Conservation (phyloP, 2,329 filamentous ascomycete species). For the Aaosphaeria pasadenensis region DNA sequence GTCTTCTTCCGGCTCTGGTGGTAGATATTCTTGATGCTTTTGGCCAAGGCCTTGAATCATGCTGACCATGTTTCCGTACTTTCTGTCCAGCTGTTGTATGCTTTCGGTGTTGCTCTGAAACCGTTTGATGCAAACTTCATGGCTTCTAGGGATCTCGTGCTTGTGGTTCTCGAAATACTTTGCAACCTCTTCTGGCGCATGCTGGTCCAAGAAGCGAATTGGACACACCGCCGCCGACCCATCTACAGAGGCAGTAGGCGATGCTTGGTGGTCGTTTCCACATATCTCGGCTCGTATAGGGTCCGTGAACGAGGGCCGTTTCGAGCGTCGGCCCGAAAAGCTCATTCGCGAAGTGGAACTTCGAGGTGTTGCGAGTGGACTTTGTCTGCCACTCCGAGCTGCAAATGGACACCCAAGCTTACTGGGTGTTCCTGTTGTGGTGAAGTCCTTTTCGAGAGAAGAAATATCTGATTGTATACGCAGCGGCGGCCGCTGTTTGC, state of each 20-base stretch:
- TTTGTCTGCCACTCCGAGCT: slow-evolving; percentile 44
- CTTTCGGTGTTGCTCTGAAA: slow-evolving; percentile 86
- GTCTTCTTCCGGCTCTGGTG: slow-evolving; percentile 50
- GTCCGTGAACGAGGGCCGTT: slow-evolving; percentile 41
- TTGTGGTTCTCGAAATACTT: slow-evolving; percentile 94
- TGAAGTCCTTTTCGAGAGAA: slow-evolving; percentile 81
- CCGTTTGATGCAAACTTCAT: slow-evolving; percentile 85
- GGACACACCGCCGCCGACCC: slow-evolving; percentile 68
- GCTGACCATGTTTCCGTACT: slow-evolving; percentile 86
- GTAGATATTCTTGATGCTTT: slow-evolving; percentile 85
- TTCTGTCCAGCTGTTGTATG: slow-evolving; percentile 84
- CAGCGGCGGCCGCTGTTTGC: slow-evolving; percentile 13
- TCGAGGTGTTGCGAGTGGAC: slow-evolving; percentile 41
- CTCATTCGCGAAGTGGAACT: slow-evolving; percentile 39
- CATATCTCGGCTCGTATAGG: slow-evolving; percentile 43
- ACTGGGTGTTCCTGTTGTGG: slow-evolving; percentile 77
- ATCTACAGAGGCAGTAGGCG: slow-evolving; percentile 40
- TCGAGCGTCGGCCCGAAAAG: slow-evolving; percentile 34
- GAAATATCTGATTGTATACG: slow-evolving; percentile 34
- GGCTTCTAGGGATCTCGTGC: slow-evolving; percentile 88
- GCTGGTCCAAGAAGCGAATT: slow-evolving; percentile 88
- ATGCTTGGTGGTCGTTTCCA: slow-evolving; percentile 43
- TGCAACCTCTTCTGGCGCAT: slow-evolving; percentile 89
- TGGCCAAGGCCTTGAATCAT: slow-evolving; percentile 91
- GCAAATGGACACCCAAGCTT: slow-evolving; percentile 80